Evolutionary conservation across 345 rosid species (phyloP).

Genomic region (Hevea brasiliensis): DNA sequence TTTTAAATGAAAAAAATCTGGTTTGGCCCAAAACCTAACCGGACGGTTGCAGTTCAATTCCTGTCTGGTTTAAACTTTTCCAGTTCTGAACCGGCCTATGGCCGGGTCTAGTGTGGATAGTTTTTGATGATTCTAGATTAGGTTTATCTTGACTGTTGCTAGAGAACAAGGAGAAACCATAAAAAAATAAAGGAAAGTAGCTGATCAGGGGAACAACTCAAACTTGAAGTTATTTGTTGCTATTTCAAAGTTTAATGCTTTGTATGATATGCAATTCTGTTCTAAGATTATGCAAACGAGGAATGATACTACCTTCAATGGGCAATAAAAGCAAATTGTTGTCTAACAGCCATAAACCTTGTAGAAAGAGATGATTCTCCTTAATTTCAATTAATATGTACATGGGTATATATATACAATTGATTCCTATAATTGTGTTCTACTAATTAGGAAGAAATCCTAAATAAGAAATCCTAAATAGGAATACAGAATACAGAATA

Average conservation of each 20-base stretch:
- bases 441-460: too few species aligned
- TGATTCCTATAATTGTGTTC: too few species aligned
- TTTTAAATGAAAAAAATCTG: too few species aligned
- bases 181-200: neutral
- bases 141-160: neutral
- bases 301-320: neutral
- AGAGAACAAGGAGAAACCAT: neutral
- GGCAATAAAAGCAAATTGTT: neutral
- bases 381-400: too few species aligned
- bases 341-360: neutral
- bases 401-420: too few species aligned
- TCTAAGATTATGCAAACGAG: neutral
- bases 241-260: neutral
- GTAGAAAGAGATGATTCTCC: too few species aligned
- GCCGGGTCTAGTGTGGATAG: neutral
- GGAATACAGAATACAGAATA: too few species aligned
- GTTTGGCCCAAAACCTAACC: too few species aligned
- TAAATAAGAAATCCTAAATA: too few species aligned
- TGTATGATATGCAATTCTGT: neutral
- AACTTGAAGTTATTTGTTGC: neutral
- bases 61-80: too few species aligned
- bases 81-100: too few species aligned
- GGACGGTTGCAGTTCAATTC: too few species aligned
- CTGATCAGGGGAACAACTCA: neutral
- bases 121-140: neutral